These are phyloP conservation scores for Crithidia sp. DNA, from an alignment of 208 protist genomes.

Conservation along the genomic window DNA sequence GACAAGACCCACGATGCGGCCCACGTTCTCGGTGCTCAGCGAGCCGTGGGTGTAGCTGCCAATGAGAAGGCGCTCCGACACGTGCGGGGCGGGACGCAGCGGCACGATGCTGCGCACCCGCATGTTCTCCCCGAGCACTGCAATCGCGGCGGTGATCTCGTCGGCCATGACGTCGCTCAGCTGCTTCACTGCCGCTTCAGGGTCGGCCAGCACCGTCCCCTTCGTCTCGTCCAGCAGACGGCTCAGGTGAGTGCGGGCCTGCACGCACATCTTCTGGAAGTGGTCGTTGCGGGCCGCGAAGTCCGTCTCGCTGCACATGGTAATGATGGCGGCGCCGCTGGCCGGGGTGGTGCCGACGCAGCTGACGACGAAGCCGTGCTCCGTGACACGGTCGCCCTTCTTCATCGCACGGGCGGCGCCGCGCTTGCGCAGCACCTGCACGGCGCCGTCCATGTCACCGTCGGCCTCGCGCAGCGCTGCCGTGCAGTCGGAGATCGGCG, in stretches of 20 bases:
- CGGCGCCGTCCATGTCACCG: slow-evolving; percentile 76
- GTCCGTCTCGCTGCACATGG: slow-evolving; percentile 91
- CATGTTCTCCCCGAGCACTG: slow-evolving; percentile 88
- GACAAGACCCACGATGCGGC: slow-evolving; percentile 80
- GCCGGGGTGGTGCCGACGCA: slow-evolving; percentile 57
- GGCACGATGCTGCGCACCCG: slow-evolving; percentile 62
- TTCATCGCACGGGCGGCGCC: slow-evolving; percentile 84
- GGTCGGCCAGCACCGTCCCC: slow-evolving; percentile 55
- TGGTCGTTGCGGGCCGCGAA: slow-evolving; percentile 88
- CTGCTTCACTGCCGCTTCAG: slow-evolving; percentile 46
- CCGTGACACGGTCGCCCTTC: slow-evolving; percentile 79
- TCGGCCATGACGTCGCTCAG: slow-evolving; percentile 47
- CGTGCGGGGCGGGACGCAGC: slow-evolving; percentile 51
- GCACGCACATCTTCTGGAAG: slow-evolving; percentile 64
- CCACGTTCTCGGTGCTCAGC: slow-evolving; percentile 59
- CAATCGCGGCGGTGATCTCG: slow-evolving; percentile 62
- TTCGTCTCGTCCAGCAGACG: slow-evolving; percentile 50
- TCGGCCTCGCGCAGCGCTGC: slow-evolving; percentile 81
- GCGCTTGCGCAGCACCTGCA: slow-evolving; percentile 78
- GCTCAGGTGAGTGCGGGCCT: slow-evolving; percentile 39
- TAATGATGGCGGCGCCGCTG: slow-evolving; percentile 69
- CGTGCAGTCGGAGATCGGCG: slow-evolving; percentile 88
- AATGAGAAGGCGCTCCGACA: slow-evolving; percentile 62
- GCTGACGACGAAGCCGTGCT: slow-evolving; percentile 83
- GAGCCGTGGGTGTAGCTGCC: slow-evolving; percentile 80